phyloP scores from a whole-genome alignment of 305 asterid species.

The Petunia hybrid region DNA sequence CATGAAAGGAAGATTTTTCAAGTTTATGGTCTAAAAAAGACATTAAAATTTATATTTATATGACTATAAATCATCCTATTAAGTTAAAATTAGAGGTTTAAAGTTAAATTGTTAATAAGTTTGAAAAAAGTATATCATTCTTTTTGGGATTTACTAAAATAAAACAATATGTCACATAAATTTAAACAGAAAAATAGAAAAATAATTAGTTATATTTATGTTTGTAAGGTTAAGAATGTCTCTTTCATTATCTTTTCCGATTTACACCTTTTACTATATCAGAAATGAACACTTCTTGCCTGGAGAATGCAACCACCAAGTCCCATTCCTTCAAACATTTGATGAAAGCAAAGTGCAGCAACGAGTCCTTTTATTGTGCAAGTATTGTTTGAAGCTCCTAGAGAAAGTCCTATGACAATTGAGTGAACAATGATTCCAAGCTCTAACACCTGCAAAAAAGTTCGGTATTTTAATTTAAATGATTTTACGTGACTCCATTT shows the following conservation, averaged over 20 bases:
- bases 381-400: constrained; percentile 73
- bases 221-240: background rate
- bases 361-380: constrained; percentile 73
- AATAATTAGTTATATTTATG: no score
- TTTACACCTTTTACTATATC: no score
- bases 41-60: background rate
- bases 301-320: constrained; percentile 87
- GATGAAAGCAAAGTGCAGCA: constrained; percentile 87
- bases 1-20: no score
- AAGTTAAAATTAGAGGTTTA: no score
- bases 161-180: background rate
- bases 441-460: constrained; percentile 66
- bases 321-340: constrained; percentile 94
- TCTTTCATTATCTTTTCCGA: background rate
- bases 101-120: no score
- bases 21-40: no score
- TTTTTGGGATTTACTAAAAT: no score
- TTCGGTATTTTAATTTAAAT: background rate
- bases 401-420: constrained; percentile 72
- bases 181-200: background rate
- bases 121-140: no score
- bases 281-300: constrained; percentile 34
- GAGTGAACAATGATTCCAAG: constrained; percentile 81
- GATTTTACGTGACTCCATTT: background rate
- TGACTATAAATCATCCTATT: no score